Evolutionary conservation across 176 grass and related monocot genomes (phyloP).

Genomic region (Oryza longistaminata): DNA sequence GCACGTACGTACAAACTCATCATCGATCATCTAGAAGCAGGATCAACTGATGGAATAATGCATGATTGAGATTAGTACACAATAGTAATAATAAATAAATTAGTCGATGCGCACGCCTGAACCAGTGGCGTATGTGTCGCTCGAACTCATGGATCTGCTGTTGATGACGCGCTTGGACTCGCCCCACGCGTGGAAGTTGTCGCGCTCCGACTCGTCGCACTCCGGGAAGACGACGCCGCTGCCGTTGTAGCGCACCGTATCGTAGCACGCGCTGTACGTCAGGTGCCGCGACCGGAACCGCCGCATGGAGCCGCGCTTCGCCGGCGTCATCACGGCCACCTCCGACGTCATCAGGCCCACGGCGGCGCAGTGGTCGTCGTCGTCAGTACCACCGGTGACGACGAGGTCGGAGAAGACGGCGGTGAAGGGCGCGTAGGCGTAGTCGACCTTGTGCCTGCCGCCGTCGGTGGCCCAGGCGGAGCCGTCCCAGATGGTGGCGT

Average conservation of each 20-base stretch:
- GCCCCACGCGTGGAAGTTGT: slow-evolving; percentile 63
- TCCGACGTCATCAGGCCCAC: slow-evolving; percentile 60
- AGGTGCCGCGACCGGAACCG: slow-evolving; percentile 61
- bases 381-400: slow-evolving; percentile 37
- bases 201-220: slow-evolving; percentile 51
- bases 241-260: slow-evolving; percentile 56
- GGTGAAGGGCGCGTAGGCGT: slow-evolving; percentile 68
- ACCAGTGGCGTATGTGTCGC: neutral
- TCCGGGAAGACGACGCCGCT: slow-evolving; percentile 56
- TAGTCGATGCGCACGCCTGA: neutral
- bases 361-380: too few species aligned
- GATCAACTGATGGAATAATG: too few species aligned
- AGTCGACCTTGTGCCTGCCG: slow-evolving; percentile 68
- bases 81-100: too few species aligned
- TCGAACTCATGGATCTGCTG: too few species aligned
- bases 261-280: slow-evolving; percentile 79
- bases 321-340: slow-evolving; percentile 61
- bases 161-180: slow-evolving; percentile 48
- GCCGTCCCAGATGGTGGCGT: slow-evolving; percentile 96
- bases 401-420: slow-evolving; percentile 62
- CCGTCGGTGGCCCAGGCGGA: slow-evolving; percentile 86
- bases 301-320: slow-evolving; percentile 67
- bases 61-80: too few species aligned
- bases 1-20: too few species aligned
- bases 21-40: too few species aligned